Base-by-base conservation (phyloP, 495 filamentous ascomycete genomes). In the Trichocladium antarcticum region DNA sequence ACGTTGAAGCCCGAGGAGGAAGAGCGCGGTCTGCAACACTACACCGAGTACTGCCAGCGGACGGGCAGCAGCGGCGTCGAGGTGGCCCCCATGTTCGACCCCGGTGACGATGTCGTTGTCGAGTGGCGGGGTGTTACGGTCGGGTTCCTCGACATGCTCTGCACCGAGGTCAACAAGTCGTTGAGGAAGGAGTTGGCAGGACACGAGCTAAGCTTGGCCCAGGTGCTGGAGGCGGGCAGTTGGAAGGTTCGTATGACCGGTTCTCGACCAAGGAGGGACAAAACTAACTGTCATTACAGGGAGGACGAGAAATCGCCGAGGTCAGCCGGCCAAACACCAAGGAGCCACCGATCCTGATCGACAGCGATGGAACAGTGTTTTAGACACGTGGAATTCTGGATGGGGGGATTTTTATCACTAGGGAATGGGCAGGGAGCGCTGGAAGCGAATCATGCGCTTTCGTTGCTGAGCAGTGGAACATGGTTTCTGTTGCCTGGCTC, bases 351-450 rank as follows among this genome's bases (percentile, higher is more conserved):
- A 97, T 98, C 58, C 83, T 95, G 71, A 96, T 97, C 55, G 76
- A 94, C 46, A 93, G 85, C 51, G 92, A 98, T 63, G 92, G 92
- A 38, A 97, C 92, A 7, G 88, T 98, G 45, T 95, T 98, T 21
- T 49, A 48, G 31, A 3, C 24, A 8, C 24, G 8, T 27, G 8
- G 8, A 4, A 8, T 27, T 27, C 24, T 3, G 10, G 19, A n/a
- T 20, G 5, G 15, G 2, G 37, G 19, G 3, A 19, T 40, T n/a
- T 21, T 40, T n/a, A n/a, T n/a, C n/a, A n/a, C n/a, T n/a, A n/a
- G n/a, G n/a, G n/a, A n/a, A n/a, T n/a, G 15, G 10, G n/a, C 37
- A n/a, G 19, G 19, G 19, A 5, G 10, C n/a, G 6, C 4, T 27
- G 24, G 24, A 27, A 4, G 24, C 8, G 24, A n/a, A n/a, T n/a